Conservation (phyloP, 768 basidiomycete genomes). For the Russula earlei region DNA sequence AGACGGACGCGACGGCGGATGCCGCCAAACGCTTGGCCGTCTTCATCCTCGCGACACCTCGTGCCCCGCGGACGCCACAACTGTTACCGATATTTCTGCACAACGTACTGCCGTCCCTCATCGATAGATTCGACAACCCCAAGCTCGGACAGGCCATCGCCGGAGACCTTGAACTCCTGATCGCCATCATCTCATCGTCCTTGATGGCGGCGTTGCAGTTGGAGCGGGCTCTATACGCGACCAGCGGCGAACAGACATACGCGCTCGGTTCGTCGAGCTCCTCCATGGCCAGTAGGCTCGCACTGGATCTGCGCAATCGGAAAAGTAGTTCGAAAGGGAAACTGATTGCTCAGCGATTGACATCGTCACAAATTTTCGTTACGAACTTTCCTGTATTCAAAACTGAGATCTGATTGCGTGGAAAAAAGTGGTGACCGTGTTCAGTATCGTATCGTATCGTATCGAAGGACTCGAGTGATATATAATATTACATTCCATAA, state of each 20-base stretch:
- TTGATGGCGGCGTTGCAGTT: constrained; percentile 60
- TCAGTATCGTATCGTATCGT: background rate
- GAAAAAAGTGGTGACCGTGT: background rate
- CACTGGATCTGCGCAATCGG: constrained; percentile 46
- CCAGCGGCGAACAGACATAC: constrained; percentile 39
- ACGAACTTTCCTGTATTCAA: constrained; percentile 68
- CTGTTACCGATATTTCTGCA: constrained; percentile 69
- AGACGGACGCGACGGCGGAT: constrained; percentile 46
- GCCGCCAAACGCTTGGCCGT: constrained; percentile 55
- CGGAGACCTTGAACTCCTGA: constrained; percentile 52
- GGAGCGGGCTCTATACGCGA: constrained; percentile 55
- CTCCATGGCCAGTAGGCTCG: constrained; percentile 57
- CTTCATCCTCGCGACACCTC: constrained; percentile 58
- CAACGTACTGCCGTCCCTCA: constrained; percentile 51
- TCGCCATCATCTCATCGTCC: constrained; percentile 53
- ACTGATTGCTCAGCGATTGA: constrained; percentile 48
- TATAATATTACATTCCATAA: no score
- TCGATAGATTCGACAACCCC: constrained; percentile 42
- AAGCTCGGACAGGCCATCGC: constrained; percentile 45
- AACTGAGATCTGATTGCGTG: constrained; percentile 23
- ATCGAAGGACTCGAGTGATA: no score
- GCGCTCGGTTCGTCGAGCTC: constrained; percentile 55
- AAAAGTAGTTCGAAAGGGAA: constrained; percentile 42
- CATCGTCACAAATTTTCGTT: constrained; percentile 54
- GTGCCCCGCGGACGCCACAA: constrained; percentile 42